A percentile compares a stretch with the other conserved stretches of the same genome.
Evolutionary conservation across 176 grass and related monocot genomes (phyloP).

Genomic region (Panicum miliaceum): DNA sequence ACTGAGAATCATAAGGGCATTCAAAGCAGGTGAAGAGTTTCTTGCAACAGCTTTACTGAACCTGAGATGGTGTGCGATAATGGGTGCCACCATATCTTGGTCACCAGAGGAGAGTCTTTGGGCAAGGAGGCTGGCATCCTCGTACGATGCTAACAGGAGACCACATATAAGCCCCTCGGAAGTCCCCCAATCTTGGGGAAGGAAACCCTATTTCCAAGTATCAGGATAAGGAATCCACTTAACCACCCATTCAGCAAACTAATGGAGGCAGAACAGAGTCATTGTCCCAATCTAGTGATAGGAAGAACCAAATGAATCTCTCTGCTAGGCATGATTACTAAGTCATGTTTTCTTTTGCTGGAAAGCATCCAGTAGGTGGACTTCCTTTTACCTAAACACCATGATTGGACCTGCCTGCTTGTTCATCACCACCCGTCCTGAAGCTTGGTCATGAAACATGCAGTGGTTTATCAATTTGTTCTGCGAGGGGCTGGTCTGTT

Average conservation of each 20-base stretch:
- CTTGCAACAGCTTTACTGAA: constrained; percentile 68
- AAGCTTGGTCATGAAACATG: constrained; percentile 4
- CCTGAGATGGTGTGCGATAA: constrained; percentile 70
- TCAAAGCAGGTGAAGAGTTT: constrained; percentile 59
- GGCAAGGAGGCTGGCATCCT: constrained; percentile 67
- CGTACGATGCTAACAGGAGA: constrained; percentile 55
- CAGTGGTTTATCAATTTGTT: not conserved
- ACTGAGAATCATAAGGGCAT: constrained; percentile 56
- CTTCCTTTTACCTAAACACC: not conserved
- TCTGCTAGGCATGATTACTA: not conserved
- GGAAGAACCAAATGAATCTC: not conserved
- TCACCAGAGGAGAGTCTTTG: constrained; percentile 71
- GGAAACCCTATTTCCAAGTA: not conserved
- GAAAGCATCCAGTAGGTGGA: not conserved
- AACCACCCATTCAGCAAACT: not conserved
- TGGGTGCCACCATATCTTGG: constrained; percentile 78
- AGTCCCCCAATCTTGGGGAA: not conserved
- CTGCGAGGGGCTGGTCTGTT: not conserved
- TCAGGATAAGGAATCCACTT: not conserved
- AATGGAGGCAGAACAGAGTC: not conserved
- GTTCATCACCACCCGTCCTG: not conserved
- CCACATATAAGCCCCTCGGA: constrained; percentile 10
- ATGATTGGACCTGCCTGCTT: not conserved
- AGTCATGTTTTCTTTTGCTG: not conserved
- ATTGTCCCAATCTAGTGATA: not conserved